These are phyloP conservation scores for Pseudohyphozyma bogoriensis DNA, from an alignment of 768 basidiomycete species.

Conservation along the genomic window DNA sequence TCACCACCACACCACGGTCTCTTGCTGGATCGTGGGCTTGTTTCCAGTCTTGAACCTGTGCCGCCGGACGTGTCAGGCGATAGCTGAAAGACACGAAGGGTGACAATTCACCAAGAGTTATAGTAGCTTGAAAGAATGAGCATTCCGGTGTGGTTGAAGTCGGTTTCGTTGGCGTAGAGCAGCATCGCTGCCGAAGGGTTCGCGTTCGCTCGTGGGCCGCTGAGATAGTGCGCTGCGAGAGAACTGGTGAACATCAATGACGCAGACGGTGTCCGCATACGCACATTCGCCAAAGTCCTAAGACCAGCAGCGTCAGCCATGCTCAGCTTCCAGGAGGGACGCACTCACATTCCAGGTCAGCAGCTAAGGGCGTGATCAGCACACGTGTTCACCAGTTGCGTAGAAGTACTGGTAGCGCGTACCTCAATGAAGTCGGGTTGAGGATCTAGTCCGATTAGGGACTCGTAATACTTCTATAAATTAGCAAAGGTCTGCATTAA, in stretches of 20 bases:
- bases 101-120: slow-evolving; percentile 4
- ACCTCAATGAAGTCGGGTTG: slow-evolving; percentile 18
- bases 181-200: too few species aligned
- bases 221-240: too few species aligned
- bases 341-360: not conserved
- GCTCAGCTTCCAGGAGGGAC: too few species aligned
- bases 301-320: too few species aligned
- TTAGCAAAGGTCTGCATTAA: too few species aligned
- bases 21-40: slow-evolving; percentile 7
- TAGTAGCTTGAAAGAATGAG: slow-evolving; percentile 5
- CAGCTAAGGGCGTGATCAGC: not conserved
- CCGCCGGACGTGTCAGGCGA: too few species aligned
- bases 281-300: slow-evolving; percentile 25
- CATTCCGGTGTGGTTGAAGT: slow-evolving; percentile 12
- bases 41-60: slow-evolving; percentile 8
- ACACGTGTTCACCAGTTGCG: not conserved
- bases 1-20: too few species aligned
- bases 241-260: too few species aligned
- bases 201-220: too few species aligned
- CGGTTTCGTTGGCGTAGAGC: too few species aligned
- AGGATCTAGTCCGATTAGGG: slow-evolving; percentile 9
- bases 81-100: not conserved
- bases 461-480: not conserved
- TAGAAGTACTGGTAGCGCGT: too few species aligned
- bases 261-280: too few species aligned